A percentile compares a stretch with the other conserved stretches of the same genome.
Evolutionary conservation across 164 flowering plant species (phyloP).

Genomic region (Vitis vinifera): ASM3070453v1 NC_081808.1:6561001-6561500

Average conservation of each 20-base stretch:
- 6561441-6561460: no score
- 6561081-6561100: conserved; percentile 50
- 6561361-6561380: neutral
- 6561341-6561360: neutral
- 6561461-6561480: no score
- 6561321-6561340: no score
- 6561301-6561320: no score
- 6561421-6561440: no score
- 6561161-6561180: conserved; percentile 58
- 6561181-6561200: conserved; percentile 75
- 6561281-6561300: neutral
- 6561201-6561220: conserved; percentile 83
- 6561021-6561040: conserved; percentile 68
- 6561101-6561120: neutral
- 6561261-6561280: conserved; percentile 65
- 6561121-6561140: neutral
- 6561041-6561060: conserved; percentile 79
- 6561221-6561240: conserved; percentile 44
- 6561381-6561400: no score
- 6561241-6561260: conserved; percentile 56
- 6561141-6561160: neutral
- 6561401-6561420: no score
- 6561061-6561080: conserved; percentile 88
- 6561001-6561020: conserved; percentile 61
- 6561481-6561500: no score